Conservation (phyloP, 2,329 filamentous ascomycete species). For the Alternaria sp. region DNA sequence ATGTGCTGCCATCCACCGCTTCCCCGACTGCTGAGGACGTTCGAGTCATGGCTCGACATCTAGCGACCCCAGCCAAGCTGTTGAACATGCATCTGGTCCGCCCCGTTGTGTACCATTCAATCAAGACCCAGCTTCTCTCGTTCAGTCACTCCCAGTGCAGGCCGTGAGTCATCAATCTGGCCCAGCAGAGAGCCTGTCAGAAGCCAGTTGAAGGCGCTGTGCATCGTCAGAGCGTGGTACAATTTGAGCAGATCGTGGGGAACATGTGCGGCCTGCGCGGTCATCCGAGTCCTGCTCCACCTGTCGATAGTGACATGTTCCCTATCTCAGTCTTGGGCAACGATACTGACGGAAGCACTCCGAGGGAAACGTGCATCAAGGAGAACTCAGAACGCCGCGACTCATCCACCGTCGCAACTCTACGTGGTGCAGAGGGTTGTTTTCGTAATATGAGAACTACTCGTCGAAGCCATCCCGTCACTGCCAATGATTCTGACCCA, state of each 20-base stretch:
- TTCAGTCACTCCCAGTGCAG: neutral
- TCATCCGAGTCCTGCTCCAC: constrained; percentile 7
- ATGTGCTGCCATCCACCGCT: constrained; percentile 21
- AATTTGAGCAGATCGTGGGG: constrained; percentile 18
- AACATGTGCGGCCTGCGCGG: constrained; percentile 13
- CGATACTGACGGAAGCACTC: constrained; percentile 8
- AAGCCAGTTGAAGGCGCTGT: constrained; percentile 9
- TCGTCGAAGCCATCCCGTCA: constrained; percentile 45
- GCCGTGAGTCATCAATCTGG: constrained; percentile 1
- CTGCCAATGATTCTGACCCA: constrained; percentile 73
- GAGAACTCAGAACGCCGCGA: constrained; percentile 12
- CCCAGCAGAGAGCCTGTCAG: neutral
- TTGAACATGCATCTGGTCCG: neutral
- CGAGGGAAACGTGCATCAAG: constrained; percentile 9
- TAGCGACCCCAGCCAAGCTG: neutral
- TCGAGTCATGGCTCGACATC: neutral
- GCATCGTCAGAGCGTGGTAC: constrained; percentile 8
- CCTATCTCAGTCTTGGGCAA: constrained; percentile 11
- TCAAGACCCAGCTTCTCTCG: neutral
- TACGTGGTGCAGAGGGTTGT: constrained; percentile 1
- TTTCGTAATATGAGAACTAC: constrained; percentile 7
- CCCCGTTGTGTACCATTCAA: neutral
- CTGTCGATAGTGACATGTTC: constrained; percentile 5
- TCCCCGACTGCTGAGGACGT: constrained; percentile 4
- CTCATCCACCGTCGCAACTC: constrained; percentile 5